A percentile compares a stretch with the other conserved stretches of the same genome.
phyloP scores from a whole-genome alignment of 108 stramenopile species.

The Cyclotella cryptica region DNA sequence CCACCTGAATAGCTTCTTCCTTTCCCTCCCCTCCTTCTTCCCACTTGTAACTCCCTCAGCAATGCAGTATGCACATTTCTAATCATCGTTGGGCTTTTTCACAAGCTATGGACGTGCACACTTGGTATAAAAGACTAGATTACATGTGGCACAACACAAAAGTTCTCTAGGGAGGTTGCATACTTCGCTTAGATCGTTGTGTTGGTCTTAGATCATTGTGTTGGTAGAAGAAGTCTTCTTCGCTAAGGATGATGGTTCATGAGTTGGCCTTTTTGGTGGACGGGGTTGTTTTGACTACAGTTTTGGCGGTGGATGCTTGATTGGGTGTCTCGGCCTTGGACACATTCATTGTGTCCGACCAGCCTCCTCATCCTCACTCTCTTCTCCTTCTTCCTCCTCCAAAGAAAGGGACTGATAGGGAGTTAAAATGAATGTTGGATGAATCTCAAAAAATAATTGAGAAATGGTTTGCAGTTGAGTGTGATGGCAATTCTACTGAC shows the following conservation, averaged over 20 bases:
- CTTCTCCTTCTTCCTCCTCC: slow-evolving; percentile 35
- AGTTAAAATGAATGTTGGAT: too few species aligned
- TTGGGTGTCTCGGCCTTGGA: slow-evolving; percentile 23
- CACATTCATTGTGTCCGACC: neutral
- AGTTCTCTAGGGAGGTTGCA: slow-evolving; percentile 83
- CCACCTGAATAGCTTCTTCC: slow-evolving; percentile 55
- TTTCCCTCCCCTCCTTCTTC: slow-evolving; percentile 69
- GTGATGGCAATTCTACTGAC: too few species aligned
- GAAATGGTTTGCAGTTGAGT: too few species aligned
- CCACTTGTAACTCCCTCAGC: slow-evolving; percentile 57
- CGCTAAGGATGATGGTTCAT: slow-evolving; percentile 39
- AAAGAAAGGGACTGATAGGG: too few species aligned
- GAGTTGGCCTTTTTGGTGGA: slow-evolving; percentile 3
- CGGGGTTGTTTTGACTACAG: slow-evolving; percentile 17
- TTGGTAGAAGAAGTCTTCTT: slow-evolving; percentile 78
- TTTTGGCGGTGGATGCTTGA: slow-evolving; percentile 12
- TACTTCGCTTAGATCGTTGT: slow-evolving; percentile 93
- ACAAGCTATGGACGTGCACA: slow-evolving; percentile 85
- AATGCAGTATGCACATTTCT: slow-evolving; percentile 83
- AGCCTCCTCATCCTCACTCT: slow-evolving; percentile 28
- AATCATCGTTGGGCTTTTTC: slow-evolving; percentile 66
- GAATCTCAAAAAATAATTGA: too few species aligned
- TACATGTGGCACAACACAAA: slow-evolving; percentile 92
- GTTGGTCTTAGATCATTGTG: too few species aligned
- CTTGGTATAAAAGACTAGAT: slow-evolving; percentile 87